Base-by-base conservation (phyloP, 192 early-diverging fungal species). In the Entomortierella chlamydospora region DNA sequence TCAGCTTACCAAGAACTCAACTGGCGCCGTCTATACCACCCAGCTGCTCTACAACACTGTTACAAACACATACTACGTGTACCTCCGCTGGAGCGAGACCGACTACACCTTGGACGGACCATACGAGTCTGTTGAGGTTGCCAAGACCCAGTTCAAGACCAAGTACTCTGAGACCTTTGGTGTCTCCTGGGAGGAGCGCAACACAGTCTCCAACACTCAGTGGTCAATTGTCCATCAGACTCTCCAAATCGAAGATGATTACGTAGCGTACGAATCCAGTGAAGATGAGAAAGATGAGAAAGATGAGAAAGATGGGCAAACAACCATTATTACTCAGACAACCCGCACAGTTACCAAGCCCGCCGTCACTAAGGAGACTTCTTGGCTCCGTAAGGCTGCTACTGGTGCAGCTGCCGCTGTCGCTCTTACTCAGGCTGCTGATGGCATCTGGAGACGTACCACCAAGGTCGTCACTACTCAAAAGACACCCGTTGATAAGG, bases 61-160 rank as follows among this genome's bases (percentile, higher is more conserved):
- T 20, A 68, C 64, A 30, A 68, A 76, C 52, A 76, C 73, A 20
- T 76, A 76, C 52, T 76, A 68, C 26, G 65, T 76, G 37, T 76
- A 76, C 41, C 58, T 76, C 29, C 59, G 65, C 17, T 68, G 60
- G 53, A 59, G 65, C 25, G 73, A 76, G 15, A 57, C 11, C 25
- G 45, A 68, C 12, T 39, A 56, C 60, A 39, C 18, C 0, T 29
- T 76, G 29, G 65, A 63, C 37, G 73, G 73, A 43, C 73, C 73
- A 23, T 76, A 68, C 30, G 73, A 76, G 23, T 66, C 57, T 28
- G 45, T 62, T 5, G 73, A 76, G 12, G 22, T 49, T 11, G 73
- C 73, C 59, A 76, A 76, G 65, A 4, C 43, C 22, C 34, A 61
- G n/a, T 76, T 68, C 54, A 63, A 34, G 26, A 63, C 29, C 41